phyloP scores from a whole-genome alignment of 805 yeast species.

The Clavispora santaluciae region DNA sequence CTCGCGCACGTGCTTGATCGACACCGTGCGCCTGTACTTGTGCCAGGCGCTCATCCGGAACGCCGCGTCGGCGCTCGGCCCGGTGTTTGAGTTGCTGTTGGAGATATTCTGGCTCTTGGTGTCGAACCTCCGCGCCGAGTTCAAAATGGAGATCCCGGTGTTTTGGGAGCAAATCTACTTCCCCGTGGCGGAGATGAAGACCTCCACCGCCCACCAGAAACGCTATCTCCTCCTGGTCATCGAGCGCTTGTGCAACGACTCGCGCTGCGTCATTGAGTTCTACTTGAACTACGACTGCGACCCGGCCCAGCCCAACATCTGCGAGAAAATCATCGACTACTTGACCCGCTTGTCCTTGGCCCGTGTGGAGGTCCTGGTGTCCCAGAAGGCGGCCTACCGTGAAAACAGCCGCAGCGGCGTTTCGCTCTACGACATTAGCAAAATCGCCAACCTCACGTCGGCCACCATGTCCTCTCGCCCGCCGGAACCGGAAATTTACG shows the following conservation, averaged over 20 bases:
- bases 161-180: conserved; percentile 89
- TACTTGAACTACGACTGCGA: conserved; percentile 96
- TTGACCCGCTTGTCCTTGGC: conserved; percentile 67
- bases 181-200: conserved; percentile 87
- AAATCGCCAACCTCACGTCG: conserved; percentile 73
- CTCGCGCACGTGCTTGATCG: conserved; percentile 58
- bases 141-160: conserved; percentile 91
- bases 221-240: conserved; percentile 79
- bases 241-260: conserved; percentile 79
- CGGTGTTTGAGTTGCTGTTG: conserved; percentile 85
- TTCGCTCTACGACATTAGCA: conserved; percentile 67
- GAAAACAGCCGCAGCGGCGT: conserved; percentile 48
- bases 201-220: conserved; percentile 90
- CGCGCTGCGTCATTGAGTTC: conserved; percentile 85
- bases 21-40: conserved; percentile 78
- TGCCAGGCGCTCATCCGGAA: conserved; percentile 82
- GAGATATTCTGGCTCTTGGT: conserved; percentile 92
- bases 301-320: conserved; percentile 69
- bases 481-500: conserved; percentile 52
- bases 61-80: conserved; percentile 86
- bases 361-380: conserved; percentile 65
- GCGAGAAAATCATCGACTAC: conserved; percentile 77
- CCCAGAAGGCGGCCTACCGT: conserved; percentile 51
- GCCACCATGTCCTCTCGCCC: conserved; percentile 52
- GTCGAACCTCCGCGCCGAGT: conserved; percentile 76